Percentiles rank a stretch among this genome's conserved stretches.
Evolutionary conservation across 2,329 filamentous ascomycete genomes (phyloP).

Genomic region (Claviceps sp.): DNA sequence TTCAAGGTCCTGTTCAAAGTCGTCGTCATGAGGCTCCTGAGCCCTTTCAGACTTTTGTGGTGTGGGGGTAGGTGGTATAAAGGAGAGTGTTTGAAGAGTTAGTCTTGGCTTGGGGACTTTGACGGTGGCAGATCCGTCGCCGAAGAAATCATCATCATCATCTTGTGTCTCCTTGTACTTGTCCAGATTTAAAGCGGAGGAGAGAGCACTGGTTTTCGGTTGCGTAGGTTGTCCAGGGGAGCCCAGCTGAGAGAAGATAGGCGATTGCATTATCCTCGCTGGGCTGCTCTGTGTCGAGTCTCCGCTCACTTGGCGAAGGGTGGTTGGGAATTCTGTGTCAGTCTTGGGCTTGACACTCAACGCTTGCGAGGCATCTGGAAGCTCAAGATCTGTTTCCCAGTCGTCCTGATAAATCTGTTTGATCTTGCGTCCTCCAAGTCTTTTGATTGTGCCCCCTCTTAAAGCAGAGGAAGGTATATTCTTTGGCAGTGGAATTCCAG

Average conservation of each 20-base stretch:
- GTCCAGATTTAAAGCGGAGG: constrained; percentile 43
- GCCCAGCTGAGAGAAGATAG: constrained; percentile 13
- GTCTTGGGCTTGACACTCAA: constrained; percentile 54
- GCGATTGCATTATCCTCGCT: constrained; percentile 23
- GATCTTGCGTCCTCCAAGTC: constrained; percentile 63
- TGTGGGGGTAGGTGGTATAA: constrained; percentile 45
- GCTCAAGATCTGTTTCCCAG: constrained; percentile 67
- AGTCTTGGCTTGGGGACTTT: constrained; percentile 45
- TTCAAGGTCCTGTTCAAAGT: constrained; percentile 62
- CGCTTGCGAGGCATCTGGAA: constrained; percentile 44
- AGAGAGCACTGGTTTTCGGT: constrained; percentile 22
- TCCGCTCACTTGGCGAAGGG: constrained; percentile 51
- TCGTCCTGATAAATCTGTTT: constrained; percentile 65
- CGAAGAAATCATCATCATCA: constrained; percentile 50
- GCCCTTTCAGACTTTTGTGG: constrained; percentile 29
- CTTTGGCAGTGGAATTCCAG: constrained; percentile 79
- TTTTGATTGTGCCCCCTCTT: constrained; percentile 84
- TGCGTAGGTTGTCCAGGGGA: constrained; percentile 19
- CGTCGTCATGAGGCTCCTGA: constrained; percentile 35
- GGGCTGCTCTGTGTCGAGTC: constrained; percentile 41
- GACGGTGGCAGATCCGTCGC: constrained; percentile 52
- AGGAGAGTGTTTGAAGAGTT: constrained; percentile 29
- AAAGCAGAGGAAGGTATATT: constrained; percentile 82
- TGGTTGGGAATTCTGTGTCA: constrained; percentile 50
- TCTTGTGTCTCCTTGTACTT: constrained; percentile 51